Evolutionary conservation across 345 rosid genomes (phyloP), one percentile per base, ranked within the genome.

Genomic region (Anastatica hierochuntica): DNA sequence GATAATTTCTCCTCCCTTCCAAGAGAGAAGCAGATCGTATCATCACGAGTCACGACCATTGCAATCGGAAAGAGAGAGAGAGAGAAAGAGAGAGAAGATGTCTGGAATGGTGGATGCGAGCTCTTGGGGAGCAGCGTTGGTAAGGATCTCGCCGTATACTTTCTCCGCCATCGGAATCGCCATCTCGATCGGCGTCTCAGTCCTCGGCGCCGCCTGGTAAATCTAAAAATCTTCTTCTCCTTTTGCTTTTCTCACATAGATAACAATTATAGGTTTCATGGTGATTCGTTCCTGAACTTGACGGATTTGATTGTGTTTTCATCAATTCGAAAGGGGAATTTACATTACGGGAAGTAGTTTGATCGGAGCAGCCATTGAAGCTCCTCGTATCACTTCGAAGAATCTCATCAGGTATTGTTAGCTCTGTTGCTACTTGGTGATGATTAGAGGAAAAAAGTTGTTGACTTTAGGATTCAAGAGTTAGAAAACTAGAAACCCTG

Each of bases 131-230:
- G 75, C 66, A 30, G 95, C 99, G 24, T 65, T 92, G 57, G 79
- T 88, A 21, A 74, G 45, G 52, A 80, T 92, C 67, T 92, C 99
- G 7, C 99, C 99, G 2, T 92, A 92, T 49, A 92, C 95, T 46
- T 92, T 76, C 79, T 76, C 97, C 11, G 99, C 99, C 52, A 11
- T 92, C 70, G 99, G 99, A 30, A 92, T 92, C 75, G 97, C 94
- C 63, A 46, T 92, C 52, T 58, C 99, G 40, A 92, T 92, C 70
- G 99, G 99, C 63, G 90, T 92, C 42, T 92, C 97, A 10, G 97
- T 92, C 68, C 99, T 92, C 72, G 99, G 97, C 60, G 97, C 99
- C 51, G 99, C 97, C 63, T 92, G 99, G 99, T 92, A n/a, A n/a
- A n/a, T n/a, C n/a, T n/a, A 82, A 13, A 13, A 18, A 37, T 14